These are phyloP conservation scores for Thalassiosira gravida DNA, from an alignment of 352 stramenopile species.

Conservation along the genomic window DNA sequence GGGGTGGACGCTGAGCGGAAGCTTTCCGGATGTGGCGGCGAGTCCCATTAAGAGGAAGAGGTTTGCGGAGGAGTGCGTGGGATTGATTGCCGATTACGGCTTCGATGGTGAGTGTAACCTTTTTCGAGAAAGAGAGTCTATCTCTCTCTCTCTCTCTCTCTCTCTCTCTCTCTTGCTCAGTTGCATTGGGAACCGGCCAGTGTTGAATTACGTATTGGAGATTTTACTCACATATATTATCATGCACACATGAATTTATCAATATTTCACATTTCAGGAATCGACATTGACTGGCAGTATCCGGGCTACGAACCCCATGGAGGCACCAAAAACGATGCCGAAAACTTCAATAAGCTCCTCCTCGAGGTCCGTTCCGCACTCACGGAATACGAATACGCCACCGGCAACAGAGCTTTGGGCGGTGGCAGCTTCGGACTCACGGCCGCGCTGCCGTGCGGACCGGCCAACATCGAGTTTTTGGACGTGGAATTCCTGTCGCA, in stretches of 20 bases:
- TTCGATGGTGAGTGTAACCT: too few species aligned
- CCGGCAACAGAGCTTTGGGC: slow-evolving; percentile 23
- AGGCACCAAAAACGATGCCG: slow-evolving; percentile 16
- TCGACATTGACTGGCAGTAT: slow-evolving; percentile 3
- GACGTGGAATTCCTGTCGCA: slow-evolving; percentile 26
- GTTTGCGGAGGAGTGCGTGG: slow-evolving; percentile 54
- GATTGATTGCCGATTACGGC: slow-evolving; percentile 57
- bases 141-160: background rate
- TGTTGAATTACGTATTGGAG: too few species aligned
- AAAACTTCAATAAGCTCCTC: slow-evolving; percentile 44
- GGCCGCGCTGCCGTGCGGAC: slow-evolving; percentile 43
- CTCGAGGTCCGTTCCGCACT: slow-evolving; percentile 24
- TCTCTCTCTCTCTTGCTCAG: too few species aligned
- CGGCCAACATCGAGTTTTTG: slow-evolving; percentile 33
- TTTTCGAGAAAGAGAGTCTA: too few species aligned
- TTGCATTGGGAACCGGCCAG: too few species aligned
- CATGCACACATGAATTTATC: too few species aligned
- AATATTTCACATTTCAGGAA: too few species aligned
- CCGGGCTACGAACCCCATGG: slow-evolving; percentile 23
- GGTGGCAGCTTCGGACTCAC: slow-evolving; percentile 38
- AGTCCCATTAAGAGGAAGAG: background rate
- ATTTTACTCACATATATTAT: too few species aligned
- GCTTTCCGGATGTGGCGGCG: background rate
- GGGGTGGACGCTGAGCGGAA: slow-evolving; percentile 48
- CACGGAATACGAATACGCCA: slow-evolving; percentile 22